Evolutionary conservation across 306 rosid genomes (phyloP).

Genomic region (Cicer yamashitae): DNA sequence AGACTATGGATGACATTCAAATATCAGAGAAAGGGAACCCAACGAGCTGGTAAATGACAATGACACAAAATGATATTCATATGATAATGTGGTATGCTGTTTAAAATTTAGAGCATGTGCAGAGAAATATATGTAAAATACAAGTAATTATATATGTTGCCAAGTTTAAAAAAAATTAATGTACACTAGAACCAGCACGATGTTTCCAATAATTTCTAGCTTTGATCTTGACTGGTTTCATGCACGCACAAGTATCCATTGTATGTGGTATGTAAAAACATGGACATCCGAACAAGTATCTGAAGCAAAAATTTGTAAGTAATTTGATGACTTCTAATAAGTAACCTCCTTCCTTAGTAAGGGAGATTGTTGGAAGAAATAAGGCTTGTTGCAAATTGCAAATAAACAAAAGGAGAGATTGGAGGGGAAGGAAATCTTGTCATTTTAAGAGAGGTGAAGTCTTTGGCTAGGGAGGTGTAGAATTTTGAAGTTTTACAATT

Average conservation of each 20-base stretch:
- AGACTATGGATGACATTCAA: background rate
- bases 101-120: background rate
- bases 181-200: background rate
- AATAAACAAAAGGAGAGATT: background rate
- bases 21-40: constrained; percentile 26
- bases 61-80: constrained; percentile 1
- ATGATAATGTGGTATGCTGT: background rate
- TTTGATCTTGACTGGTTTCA: background rate
- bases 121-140: constrained; percentile 5
- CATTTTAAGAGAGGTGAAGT: background rate
- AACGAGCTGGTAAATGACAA: constrained; percentile 26
- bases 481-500: background rate
- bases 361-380: background rate
- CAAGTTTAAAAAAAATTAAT: background rate
- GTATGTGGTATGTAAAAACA: constrained; percentile 32
- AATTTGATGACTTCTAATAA: constrained; percentile 3
- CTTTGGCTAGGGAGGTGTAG: background rate
- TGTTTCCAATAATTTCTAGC: background rate
- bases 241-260: constrained; percentile 9
- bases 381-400: background rate
- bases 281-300: background rate
- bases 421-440: background rate
- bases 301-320: constrained; percentile 7
- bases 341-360: background rate
- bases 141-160: background rate